Percentiles rank a stretch among this genome's conserved stretches.
phyloP scores from a whole-genome alignment of 352 stramenopile genomes.

The Phytophthora pinifolia region DNA sequence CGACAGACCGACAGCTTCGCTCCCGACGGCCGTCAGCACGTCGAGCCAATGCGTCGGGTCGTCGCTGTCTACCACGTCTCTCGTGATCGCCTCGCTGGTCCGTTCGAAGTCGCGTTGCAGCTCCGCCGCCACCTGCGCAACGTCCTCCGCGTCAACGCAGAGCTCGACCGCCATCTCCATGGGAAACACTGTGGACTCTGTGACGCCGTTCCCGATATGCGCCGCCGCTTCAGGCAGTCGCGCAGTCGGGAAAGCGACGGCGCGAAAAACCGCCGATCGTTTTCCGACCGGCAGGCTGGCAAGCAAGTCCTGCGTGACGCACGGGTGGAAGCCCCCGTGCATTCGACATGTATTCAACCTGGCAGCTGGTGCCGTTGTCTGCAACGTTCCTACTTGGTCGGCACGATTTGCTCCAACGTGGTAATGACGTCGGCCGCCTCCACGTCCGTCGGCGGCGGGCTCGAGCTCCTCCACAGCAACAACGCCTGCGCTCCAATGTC shows the following conservation, averaged over 20 bases:
- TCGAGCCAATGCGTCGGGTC: constrained; percentile 38
- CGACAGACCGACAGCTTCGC: constrained; percentile 10
- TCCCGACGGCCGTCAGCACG: constrained; percentile 14
- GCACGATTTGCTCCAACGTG: constrained; percentile 29
- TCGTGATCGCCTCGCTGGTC: constrained; percentile 41
- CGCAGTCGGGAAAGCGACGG: too few relatives aligned
- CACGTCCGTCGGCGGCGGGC: constrained; percentile 5
- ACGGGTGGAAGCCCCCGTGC: too few relatives aligned
- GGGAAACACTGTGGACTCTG: neutral
- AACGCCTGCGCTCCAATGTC: constrained; percentile 41
- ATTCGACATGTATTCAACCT: too few relatives aligned
- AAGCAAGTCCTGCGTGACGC: too few relatives aligned
- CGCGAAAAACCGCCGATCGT: too few relatives aligned
- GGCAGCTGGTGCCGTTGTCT: too few relatives aligned
- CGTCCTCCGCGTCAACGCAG: constrained; percentile 5
- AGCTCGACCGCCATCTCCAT: constrained; percentile 9
- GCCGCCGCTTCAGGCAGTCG: neutral
- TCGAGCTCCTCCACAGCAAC: constrained; percentile 35
- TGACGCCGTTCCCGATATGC: constrained; percentile 6
- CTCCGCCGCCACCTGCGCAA: constrained; percentile 22
- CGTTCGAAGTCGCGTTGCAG: constrained; percentile 57
- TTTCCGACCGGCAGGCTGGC: too few relatives aligned
- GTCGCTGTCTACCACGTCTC: constrained; percentile 34
- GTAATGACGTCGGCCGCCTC: constrained; percentile 27
- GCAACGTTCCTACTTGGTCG: neutral